Base-by-base conservation (phyloP, 176 grass and related monocot genomes). In the Hyparrhenia diplandra region DNA sequence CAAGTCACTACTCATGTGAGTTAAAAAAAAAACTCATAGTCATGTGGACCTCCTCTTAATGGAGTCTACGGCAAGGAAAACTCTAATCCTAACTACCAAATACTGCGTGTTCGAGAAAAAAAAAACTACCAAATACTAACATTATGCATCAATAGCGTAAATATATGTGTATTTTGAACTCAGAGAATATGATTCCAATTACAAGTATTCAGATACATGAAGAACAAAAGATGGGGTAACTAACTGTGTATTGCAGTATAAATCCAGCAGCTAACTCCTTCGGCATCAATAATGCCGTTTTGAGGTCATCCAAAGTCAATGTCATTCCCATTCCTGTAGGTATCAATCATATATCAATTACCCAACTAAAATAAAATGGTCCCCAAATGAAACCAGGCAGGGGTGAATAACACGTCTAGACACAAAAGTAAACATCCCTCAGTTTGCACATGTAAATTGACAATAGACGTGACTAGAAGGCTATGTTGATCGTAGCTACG, bases 271-370 rank as follows among this genome's bases (percentile, higher is more conserved):
- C 85, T 40, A 97, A 80, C 79, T 97, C 89, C 77, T 87, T 97
- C 12, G 94, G 94, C 94, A 97, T 97, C 86, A 92, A 72, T 12
- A 97, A 34, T 24, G 89, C 87, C 3, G 67, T 80, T 83, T 57
- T 87, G 30, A 97, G 92, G 79, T 97, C 92, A 24, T 88, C 83
- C 10, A 97, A 77, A 10, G 92, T 97, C 71, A 97, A 65, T 7
- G 94, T 97, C 94, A 97, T 97, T 18, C 94, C 94, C 94, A 97
- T 97, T 75, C 94, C 91, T 97, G 69, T 13, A 78, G 41, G 61
- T 47, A 61, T 41, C 63, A n/a, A n/a, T n/a, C n/a, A n/a, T n/a
- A n/a, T n/a, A n/a, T n/a, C n/a, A 57, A 36, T 52, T 25, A 70
- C 47, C 10, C 54, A 70, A 67, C 52, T n/a, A 75, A 61, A 76